Base-by-base conservation (phyloP, 2,329 filamentous ascomycete species). In the Lecanoromycetidae sp. region DNA sequence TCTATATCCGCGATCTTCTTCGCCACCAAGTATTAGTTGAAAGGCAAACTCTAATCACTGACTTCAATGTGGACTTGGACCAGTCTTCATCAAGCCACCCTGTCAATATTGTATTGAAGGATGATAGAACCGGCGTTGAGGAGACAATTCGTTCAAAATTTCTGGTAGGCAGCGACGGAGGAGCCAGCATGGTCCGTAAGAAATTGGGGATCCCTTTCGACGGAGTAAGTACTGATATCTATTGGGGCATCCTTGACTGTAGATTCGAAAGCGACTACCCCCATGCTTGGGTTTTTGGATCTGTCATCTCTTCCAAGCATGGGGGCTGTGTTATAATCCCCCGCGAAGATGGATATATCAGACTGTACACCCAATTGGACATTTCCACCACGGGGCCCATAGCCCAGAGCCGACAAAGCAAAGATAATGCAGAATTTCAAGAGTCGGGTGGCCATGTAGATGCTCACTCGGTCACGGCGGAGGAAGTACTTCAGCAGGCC, bases 1-100 rank as follows among this genome's bases (percentile, higher is more conserved):
- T 66, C 26, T 66, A 58, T 40, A 55, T 66, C 17, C 57, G 63
- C 2, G 63, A 66, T 46, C 50, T 66, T 4, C 32, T 55, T 2
- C 56, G 63, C 0, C 62, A 66, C 37, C 49, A 57, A 27, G 49
- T 54, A 2, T 50, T 64, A 1, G 60, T 65, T 9, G 46, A 49
- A 35, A 10, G 46, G 26, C 9, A 40, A 4, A 39, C 44, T 1
- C 13, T 30, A 3, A 25, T 44, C 5, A 5, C 15, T 8, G 46
- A 44, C 22, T 48, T 58, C 30, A 54, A 55, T 1, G 47, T 60
- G n/a, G 33, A 58, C 58, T 4, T 30, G 57, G 22, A 57, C 8
- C 7, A 23, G 52, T 46, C 54, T 62, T 5, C 25, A 2, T 10
- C 8, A 20, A 42, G 17, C 15, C 32, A 48, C 20, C 38, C 46